Percentiles rank a stretch among this genome's conserved stretches.
phyloP scores from a whole-genome alignment of 2,329 filamentous ascomycete species.

The Fusarium circinatum region DNA sequence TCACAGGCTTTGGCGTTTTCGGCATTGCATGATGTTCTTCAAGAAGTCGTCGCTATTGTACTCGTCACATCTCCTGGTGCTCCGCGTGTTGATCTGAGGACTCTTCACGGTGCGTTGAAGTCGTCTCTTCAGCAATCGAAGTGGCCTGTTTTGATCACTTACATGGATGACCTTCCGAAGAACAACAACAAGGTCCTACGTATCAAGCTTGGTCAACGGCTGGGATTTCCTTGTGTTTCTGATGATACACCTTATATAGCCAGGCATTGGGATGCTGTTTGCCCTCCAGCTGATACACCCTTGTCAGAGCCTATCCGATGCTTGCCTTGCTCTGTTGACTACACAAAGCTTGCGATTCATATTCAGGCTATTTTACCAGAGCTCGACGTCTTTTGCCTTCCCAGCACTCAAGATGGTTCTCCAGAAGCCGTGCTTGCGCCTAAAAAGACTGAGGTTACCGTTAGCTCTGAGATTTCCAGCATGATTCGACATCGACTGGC shows the following conservation, averaged over 20 bases:
- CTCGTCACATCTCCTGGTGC: background rate
- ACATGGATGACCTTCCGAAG: conserved; percentile 8
- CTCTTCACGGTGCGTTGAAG: background rate
- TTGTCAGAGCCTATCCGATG: background rate
- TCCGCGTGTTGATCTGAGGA: background rate
- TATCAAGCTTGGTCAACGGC: background rate
- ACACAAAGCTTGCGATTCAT: fast-evolving
- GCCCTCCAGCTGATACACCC: background rate
- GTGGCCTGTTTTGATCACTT: conserved; percentile 1
- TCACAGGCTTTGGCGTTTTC: conserved; percentile 1
- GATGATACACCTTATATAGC: background rate
- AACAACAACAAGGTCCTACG: conserved; percentile 13
- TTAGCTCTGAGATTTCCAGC: background rate
- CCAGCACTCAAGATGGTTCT: background rate
- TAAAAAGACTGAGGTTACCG: fast-evolving
- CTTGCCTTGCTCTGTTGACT: background rate
- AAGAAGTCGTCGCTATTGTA: background rate
- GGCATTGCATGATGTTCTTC: background rate
- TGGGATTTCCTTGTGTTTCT: background rate
- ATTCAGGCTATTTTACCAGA: background rate
- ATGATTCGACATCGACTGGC: background rate
- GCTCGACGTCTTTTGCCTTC: background rate
- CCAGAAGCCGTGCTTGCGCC: background rate
- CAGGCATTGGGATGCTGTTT: background rate
- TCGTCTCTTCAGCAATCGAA: conserved; percentile 1